Percentiles rank a stretch among this genome's conserved stretches.
These are phyloP conservation scores for Mortierella alpina DNA, from an alignment of 192 early-diverging fungal genomes.

Conservation along the genomic window DNA sequence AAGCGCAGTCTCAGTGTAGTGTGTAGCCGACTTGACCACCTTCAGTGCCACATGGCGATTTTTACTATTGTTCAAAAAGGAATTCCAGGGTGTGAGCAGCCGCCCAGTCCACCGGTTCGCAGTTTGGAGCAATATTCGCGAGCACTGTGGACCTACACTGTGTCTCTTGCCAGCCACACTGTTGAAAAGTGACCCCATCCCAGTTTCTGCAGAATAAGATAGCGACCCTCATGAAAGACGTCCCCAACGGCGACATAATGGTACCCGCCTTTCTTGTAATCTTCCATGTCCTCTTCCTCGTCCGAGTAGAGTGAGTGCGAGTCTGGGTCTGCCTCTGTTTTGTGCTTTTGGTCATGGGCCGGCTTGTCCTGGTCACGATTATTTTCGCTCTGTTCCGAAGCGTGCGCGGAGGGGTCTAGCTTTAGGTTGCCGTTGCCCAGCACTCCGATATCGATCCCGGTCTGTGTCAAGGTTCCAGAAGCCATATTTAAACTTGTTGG, in stretches of 20 bases:
- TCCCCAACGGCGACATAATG: conserved; percentile 91
- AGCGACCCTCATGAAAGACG: conserved; percentile 79
- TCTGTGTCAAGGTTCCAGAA: conserved; percentile 15
- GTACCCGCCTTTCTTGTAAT: conserved; percentile 96
- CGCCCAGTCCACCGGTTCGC: too few relatives aligned
- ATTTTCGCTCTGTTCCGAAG: background rate
- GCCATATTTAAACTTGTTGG: conserved; percentile 3
- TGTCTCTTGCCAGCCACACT: conserved; percentile 93
- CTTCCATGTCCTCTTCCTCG: conserved; percentile 90
- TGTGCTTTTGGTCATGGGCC: background rate
- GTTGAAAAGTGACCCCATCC: conserved; percentile 99
- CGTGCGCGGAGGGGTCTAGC: background rate
- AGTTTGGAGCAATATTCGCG: background rate
- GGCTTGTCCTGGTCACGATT: background rate
- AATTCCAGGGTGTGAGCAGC: too few relatives aligned
- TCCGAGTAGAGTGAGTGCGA: conserved; percentile 50
- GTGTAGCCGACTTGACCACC: conserved; percentile 94
- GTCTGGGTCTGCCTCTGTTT: conserved; percentile 2
- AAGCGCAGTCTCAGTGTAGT: conserved; percentile 95
- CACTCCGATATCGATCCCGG: background rate
- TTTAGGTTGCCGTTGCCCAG: background rate
- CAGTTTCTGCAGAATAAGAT: conserved; percentile 90
- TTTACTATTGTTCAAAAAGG: conserved; percentile 39
- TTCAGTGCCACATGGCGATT: conserved; percentile 93
- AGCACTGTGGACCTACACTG: conserved; percentile 55